Conservation (phyloP, 2,329 filamentous ascomycete species). For the Fusarium siculi region DNA sequence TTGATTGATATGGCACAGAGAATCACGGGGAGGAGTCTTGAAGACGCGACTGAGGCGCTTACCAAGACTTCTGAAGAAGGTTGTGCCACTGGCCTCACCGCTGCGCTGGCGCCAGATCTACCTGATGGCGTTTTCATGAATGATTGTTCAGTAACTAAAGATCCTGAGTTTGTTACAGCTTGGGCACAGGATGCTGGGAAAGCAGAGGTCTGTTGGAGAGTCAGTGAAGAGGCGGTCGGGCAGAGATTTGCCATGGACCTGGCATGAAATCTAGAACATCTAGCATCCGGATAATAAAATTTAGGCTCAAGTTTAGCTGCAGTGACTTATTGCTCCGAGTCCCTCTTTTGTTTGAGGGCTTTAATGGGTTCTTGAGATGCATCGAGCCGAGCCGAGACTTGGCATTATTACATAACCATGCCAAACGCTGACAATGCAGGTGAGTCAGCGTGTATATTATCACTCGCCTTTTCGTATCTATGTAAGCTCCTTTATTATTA, state of each 20-base stretch:
- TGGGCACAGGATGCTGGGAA: neutral
- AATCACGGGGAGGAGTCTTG: neutral
- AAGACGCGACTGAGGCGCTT: neutral
- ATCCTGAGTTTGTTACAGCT: neutral
- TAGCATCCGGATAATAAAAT: fast-evolving
- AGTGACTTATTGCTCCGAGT: neutral
- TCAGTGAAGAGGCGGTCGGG: neutral
- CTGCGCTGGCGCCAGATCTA: neutral
- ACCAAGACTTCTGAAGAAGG: neutral
- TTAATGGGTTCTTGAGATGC: neutral
- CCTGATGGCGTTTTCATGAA: neutral
- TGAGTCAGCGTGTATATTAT: neutral
- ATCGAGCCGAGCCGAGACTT: neutral
- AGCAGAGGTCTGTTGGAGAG: neutral
- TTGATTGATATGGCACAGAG: neutral
- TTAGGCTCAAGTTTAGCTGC: neutral
- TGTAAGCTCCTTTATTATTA: too few relatives aligned
- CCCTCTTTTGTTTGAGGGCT: neutral
- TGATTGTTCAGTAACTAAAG: neutral
- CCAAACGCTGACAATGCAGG: neutral
- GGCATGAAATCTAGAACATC: neutral
- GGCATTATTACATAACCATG: neutral
- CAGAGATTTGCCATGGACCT: neutral
- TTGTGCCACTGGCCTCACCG: neutral
- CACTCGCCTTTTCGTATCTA: neutral